These are phyloP conservation scores for Tephrocybe sp. DNA, from an alignment of 768 basidiomycete species.

Conservation along the genomic window DNA sequence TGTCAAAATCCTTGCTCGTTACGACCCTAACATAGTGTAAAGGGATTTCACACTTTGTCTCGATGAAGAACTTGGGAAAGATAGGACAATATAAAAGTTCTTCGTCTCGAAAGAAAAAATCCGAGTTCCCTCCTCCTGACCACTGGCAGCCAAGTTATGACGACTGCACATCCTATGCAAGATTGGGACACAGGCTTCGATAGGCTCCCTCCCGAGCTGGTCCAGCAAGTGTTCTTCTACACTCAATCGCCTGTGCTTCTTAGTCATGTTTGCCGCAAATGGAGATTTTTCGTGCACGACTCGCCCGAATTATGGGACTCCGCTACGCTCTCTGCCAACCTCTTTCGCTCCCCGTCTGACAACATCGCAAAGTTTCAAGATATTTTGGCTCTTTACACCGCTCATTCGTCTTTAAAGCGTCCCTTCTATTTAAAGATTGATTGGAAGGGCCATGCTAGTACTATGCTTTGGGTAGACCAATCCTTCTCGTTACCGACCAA, in stretches of 20 bases:
- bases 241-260: neutral
- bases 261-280: neutral
- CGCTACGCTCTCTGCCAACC: neutral
- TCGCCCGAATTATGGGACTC: neutral
- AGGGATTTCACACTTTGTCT: too few species aligned
- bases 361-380: neutral
- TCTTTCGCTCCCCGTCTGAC: neutral
- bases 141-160: too few species aligned
- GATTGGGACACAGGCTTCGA: neutral
- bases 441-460: neutral
- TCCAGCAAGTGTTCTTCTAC: neutral
- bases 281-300: neutral
- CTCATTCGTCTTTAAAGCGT: neutral
- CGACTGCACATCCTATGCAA: too few species aligned
- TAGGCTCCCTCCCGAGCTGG: neutral
- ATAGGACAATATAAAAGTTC: too few species aligned
- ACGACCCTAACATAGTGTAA: too few species aligned
- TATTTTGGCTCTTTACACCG: neutral
- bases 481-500: neutral
- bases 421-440: neutral
- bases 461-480: neutral
- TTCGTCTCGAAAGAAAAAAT: too few species aligned
- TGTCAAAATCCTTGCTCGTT: too few species aligned
- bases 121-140: too few species aligned
- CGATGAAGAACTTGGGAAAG: too few species aligned